These are phyloP conservation scores for Chaetomium globosum DNA, from an alignment of 2,329 filamentous ascomycete species.

Conservation along the genomic window DNA sequence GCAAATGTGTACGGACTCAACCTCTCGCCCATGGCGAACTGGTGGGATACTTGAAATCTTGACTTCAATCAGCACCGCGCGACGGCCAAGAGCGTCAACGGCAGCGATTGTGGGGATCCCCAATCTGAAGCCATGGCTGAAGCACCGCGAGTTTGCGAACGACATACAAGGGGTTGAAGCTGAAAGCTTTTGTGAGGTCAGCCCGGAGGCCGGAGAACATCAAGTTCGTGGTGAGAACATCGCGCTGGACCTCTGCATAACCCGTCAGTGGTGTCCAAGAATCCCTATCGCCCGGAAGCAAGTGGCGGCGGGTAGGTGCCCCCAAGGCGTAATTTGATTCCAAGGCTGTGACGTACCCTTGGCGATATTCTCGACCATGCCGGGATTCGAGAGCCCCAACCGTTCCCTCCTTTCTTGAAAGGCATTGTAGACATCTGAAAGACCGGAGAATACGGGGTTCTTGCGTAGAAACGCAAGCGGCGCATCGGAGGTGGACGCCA, in stretches of 20 bases:
- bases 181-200: constrained; percentile 95
- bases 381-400: constrained; percentile 88
- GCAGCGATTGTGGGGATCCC: neutral
- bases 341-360: constrained; percentile 46
- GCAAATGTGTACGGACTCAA: constrained; percentile 95
- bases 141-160: neutral
- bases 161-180: constrained; percentile 71
- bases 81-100: neutral
- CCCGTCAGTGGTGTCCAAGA: constrained; percentile 20
- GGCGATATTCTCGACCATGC: constrained; percentile 80
- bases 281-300: neutral
- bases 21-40: constrained; percentile 91
- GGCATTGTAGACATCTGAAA: constrained; percentile 76
- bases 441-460: constrained; percentile 69
- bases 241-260: constrained; percentile 77
- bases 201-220: constrained; percentile 96
- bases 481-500: constrained; percentile 53
- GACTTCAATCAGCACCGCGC: constrained; percentile 24
- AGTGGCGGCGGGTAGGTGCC: neutral
- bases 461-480: constrained; percentile 68
- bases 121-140: neutral
- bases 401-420: constrained; percentile 86
- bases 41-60: constrained; percentile 91
- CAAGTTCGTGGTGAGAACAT: constrained; percentile 93
- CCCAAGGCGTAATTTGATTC: neutral